Conservation (phyloP, 352 stramenopile species). For the Elongisporangium anandrum region DNA sequence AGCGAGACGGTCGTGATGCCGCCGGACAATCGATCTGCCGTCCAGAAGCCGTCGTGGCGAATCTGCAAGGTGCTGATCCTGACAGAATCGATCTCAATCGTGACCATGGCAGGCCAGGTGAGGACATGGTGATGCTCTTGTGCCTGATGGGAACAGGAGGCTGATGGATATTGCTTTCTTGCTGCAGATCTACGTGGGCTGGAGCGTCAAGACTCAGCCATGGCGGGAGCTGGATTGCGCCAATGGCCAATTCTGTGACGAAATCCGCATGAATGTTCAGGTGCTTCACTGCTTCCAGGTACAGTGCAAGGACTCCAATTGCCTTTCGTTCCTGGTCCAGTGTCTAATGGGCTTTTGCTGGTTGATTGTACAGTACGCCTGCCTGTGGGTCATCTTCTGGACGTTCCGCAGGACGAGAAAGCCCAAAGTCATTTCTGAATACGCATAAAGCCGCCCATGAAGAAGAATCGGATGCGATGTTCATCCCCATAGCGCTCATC, state of each 20-base stretch:
- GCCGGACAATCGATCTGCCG: neutral
- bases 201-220: conserved; percentile 11
- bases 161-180: neutral
- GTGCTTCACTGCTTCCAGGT: conserved; percentile 36
- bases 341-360: neutral
- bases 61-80: neutral
- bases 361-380: conserved; percentile 6
- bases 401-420: conserved; percentile 14
- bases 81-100: neutral
- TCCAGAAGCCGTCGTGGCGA: neutral
- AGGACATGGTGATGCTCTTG: too few relatives aligned
- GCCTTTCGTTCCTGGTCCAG: conserved; percentile 29
- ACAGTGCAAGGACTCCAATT: neutral
- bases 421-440: neutral
- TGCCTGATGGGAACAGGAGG: neutral
- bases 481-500: too few relatives aligned
- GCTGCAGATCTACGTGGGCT: conserved; percentile 35
- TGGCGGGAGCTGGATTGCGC: conserved; percentile 44
- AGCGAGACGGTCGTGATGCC: conserved; percentile 16
- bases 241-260: conserved; percentile 45
- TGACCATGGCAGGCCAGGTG: neutral
- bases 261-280: conserved; percentile 25
- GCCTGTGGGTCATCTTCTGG: conserved; percentile 27
- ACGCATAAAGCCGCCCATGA: neutral
- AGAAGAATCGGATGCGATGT: too few relatives aligned